Evolutionary conservation across 306 rosid species (phyloP), one percentile per base, ranked within the genome.

Genomic region (Comarum palustre): DNA sequence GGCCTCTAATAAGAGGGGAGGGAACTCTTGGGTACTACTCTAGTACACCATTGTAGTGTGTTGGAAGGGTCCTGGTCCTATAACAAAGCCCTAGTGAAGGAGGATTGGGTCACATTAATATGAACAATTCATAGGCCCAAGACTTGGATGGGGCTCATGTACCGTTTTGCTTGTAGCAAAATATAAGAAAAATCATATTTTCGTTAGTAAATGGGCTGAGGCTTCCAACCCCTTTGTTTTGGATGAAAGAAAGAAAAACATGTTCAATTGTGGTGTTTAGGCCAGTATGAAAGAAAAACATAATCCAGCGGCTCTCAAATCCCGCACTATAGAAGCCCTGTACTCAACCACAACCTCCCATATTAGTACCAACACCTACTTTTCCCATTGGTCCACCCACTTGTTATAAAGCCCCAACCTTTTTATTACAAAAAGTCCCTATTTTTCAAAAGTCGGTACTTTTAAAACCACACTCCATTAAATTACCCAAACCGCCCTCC

Each of bases 401-500:
- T 52, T 63, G 7, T 46, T 14, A 4, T 7, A 43, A 11, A 4
- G 12, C 22, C 22, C 41, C 59, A 8, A 16, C 19, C 9, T 45
- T 41, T 48, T 17, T 5, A 48, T 48, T 48, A 16, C 8, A 48
- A 50, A 50, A 19, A 8, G 2, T 7, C 25, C 27, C 3, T 1
- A 31, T 10, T 10, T 8, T 3, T 1, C 31, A 27, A 54, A 69
- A 64, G 77, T 45, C 73, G 57, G 65, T 42, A 34, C 24, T 11
- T 42, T 31, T 22, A 31, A 2, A 2, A n/a, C 20, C 6, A 34
- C 4, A 4, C n/a, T 19, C 14, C 6, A 3, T 0, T 0, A 25
- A 81, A 39, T 68, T 74, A 78, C 83, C 83, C 10, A 17, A 79
- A 85, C 29, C 32, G 2, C 47, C 73, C 75, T 39, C 1, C 1